Conservation (phyloP, 2,329 filamentous ascomycete species). For the Colletotrichum sp. region DNA sequence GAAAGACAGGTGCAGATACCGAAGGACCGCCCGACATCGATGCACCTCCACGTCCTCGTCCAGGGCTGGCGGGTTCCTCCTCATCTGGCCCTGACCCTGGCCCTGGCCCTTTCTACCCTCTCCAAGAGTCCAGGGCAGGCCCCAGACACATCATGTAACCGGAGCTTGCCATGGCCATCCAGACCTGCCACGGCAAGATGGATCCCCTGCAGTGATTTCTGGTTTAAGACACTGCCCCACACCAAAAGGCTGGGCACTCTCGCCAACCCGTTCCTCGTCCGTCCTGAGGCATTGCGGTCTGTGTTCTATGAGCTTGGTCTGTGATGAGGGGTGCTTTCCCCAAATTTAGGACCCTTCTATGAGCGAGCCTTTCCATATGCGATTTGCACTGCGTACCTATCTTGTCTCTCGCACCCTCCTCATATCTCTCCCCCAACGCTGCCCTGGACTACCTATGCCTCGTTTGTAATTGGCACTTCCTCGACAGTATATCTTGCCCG, state of each 20-base stretch:
- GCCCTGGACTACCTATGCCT: neutral
- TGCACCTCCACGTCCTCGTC: neutral
- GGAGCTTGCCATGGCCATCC: neutral
- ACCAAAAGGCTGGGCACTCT: neutral
- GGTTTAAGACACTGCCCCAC: neutral
- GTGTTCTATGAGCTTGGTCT: neutral
- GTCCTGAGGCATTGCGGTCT: neutral
- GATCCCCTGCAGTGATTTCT: neutral
- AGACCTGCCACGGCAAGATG: neutral
- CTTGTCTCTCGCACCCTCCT: neutral
- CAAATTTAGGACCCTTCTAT: neutral
- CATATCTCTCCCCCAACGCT: neutral
- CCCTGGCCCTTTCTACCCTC: neutral
- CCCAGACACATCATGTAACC: neutral
- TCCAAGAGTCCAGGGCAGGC: neutral
- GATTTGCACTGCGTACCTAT: neutral
- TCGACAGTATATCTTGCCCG: neutral
- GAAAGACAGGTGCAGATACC: neutral
- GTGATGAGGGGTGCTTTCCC: neutral
- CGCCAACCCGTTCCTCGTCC: neutral
- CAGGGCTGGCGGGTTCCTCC: neutral
- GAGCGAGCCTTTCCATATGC: neutral
- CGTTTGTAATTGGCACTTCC: neutral
- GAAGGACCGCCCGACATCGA: neutral
- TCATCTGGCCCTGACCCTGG: neutral